Percentiles rank a stretch among this genome's conserved stretches.
These are phyloP conservation scores for Neurospora tetrasperma DNA, from an alignment of 495 filamentous ascomycete species.

Conservation along the genomic window DNA sequence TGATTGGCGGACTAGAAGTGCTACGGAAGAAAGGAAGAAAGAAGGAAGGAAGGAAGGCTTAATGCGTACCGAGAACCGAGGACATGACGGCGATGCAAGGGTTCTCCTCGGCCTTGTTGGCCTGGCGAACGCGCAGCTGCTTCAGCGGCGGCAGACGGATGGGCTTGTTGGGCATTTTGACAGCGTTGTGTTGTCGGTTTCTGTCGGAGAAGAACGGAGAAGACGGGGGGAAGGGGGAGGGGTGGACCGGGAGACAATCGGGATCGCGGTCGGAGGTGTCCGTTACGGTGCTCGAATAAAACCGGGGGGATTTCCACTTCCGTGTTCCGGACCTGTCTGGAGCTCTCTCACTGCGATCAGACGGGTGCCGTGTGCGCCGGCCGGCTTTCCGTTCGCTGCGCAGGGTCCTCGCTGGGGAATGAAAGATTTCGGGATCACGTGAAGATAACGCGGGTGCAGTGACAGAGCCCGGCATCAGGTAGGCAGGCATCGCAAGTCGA, in stretches of 20 bases:
- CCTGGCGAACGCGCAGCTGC: constrained; percentile 70
- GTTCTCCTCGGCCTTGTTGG: constrained; percentile 64
- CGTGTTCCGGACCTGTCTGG: background rate
- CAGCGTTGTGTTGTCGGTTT: background rate
- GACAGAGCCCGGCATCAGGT: background rate
- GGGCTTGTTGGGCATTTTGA: constrained; percentile 29
- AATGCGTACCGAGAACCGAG: constrained; percentile 69
- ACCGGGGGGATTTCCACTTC: background rate
- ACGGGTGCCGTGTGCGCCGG: background rate
- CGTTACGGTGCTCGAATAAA: background rate
- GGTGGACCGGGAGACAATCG: constrained; percentile 6
- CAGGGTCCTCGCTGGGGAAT: background rate
- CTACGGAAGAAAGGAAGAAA: no score
- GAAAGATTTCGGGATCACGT: constrained; percentile 20
- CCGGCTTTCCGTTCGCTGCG: background rate
- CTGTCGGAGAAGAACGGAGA: background rate
- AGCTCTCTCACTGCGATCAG: background rate
- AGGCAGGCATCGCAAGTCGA: background rate
- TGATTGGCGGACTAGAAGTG: no score
- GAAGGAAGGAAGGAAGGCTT: no score
- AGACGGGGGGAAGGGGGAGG: background rate
- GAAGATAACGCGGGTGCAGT: constrained; percentile 12
- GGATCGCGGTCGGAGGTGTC: constrained; percentile 1
- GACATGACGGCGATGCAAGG: constrained; percentile 80
- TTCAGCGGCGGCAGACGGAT: constrained; percentile 82